Evolutionary conservation across 108 stramenopile genomes (phyloP).

Genomic region (Craspedostauros australis): DNA sequence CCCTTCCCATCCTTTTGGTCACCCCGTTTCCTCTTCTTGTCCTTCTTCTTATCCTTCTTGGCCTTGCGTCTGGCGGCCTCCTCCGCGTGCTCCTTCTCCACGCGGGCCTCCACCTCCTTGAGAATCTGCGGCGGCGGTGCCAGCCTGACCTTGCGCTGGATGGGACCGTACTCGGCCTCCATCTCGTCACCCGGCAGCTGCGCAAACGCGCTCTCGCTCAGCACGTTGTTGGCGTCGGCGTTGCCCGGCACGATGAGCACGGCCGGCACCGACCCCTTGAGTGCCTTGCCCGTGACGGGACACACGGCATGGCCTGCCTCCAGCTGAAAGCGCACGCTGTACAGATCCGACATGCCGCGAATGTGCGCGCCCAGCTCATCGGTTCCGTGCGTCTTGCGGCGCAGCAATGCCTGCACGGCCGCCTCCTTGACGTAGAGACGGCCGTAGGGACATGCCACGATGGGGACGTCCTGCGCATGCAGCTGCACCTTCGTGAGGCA

Average conservation of each 20-base stretch:
- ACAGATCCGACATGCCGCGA: constrained; percentile 64
- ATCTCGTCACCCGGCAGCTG: constrained; percentile 54
- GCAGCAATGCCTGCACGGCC: constrained; percentile 65
- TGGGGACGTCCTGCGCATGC: constrained; percentile 16
- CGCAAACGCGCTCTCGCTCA: constrained; percentile 59
- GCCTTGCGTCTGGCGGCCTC: constrained; percentile 31
- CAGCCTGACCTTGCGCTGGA: constrained; percentile 52
- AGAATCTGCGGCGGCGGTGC: constrained; percentile 44
- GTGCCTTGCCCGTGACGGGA: constrained; percentile 64
- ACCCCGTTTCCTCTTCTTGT: constrained; percentile 7
- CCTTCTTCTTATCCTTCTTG: constrained; percentile 7
- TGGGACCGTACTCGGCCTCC: constrained; percentile 63
- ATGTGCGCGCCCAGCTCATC: constrained; percentile 38
- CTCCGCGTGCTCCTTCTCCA: constrained; percentile 24
- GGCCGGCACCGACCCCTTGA: constrained; percentile 50
- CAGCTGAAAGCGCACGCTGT: constrained; percentile 51
- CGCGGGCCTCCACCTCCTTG: constrained; percentile 32
- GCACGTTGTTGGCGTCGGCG: constrained; percentile 40
- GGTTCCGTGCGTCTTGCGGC: constrained; percentile 16
- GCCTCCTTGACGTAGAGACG: constrained; percentile 69
- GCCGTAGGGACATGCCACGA: constrained; percentile 72
- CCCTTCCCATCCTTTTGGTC: neutral
- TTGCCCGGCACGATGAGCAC: constrained; percentile 46
- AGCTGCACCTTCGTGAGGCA: constrained; percentile 43
- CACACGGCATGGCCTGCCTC: constrained; percentile 20